A percentile compares a stretch with the other conserved stretches of the same genome.
These are phyloP conservation scores for Epichloe sylvatica DNA, from an alignment of 2,329 filamentous ascomycete genomes.

Conservation along the genomic window DNA sequence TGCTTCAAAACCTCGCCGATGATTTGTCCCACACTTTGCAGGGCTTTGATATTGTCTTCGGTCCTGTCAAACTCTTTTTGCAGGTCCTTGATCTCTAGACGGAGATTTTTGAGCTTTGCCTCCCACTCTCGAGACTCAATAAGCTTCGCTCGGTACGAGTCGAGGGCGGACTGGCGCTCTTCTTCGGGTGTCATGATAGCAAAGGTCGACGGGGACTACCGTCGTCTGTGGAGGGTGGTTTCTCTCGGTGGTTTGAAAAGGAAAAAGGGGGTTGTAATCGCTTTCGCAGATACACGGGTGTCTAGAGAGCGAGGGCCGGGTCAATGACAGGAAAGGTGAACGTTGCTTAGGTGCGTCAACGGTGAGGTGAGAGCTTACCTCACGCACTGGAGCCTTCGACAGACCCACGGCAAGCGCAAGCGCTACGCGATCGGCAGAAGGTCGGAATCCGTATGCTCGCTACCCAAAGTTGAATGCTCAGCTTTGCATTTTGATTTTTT, in stretches of 20 bases:
- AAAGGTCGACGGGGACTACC: background rate
- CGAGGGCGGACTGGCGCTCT: conserved; percentile 55
- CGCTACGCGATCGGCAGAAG: conserved; percentile 16
- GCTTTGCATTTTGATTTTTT: too few species aligned
- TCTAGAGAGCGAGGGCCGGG: background rate
- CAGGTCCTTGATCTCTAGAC: conserved; percentile 88
- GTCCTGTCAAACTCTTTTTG: conserved; percentile 93
- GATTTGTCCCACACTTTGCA: conserved; percentile 98
- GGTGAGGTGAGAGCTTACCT: conserved; percentile 24
- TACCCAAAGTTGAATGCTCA: background rate
- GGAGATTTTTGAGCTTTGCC: conserved; percentile 85
- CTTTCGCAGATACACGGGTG: background rate
- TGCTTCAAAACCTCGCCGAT: conserved; percentile 98
- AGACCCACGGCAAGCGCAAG: conserved; percentile 3
- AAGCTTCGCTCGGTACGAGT: conserved; percentile 66
- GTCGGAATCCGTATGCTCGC: conserved; percentile 13
- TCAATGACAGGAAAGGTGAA: background rate
- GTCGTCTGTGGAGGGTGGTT: conserved; percentile 1
- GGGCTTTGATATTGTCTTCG: conserved; percentile 97
- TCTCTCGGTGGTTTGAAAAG: conserved; percentile 1
- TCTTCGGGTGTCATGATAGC: conserved; percentile 38
- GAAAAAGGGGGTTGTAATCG: background rate
- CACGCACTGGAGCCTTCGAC: conserved; percentile 25
- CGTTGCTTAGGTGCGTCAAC: conserved; percentile 3
- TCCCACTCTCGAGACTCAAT: conserved; percentile 98